Evolutionary conservation across 148 eudicot genomes (phyloP).

Genomic region (Camellia lanceoleosa): DNA sequence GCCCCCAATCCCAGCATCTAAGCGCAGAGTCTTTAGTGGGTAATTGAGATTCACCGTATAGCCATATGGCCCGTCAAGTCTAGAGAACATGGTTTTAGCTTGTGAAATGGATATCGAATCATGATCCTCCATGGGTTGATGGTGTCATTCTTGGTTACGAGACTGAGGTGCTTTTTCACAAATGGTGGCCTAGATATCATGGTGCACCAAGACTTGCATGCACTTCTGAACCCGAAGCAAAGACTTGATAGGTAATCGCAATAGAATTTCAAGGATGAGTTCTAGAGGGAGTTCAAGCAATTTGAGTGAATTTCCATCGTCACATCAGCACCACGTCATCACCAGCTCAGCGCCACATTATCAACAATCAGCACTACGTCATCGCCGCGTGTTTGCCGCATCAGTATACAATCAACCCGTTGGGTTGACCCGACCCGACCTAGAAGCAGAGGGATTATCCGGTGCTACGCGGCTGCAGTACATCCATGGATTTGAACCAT

Average conservation of each 20-base stretch:
- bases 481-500: no score
- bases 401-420: no score
- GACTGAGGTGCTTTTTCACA: conserved; percentile 10
- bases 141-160: neutral
- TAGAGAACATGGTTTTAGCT: neutral
- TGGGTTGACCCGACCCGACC: no score
- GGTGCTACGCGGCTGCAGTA: no score
- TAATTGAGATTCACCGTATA: neutral
- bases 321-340: no score
- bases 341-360: no score
- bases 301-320: neutral
- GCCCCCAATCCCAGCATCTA: no score
- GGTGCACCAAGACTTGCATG: neutral
- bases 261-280: neutral
- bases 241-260: conserved; percentile 5
- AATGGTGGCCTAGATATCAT: neutral
- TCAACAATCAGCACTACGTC: no score
- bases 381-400: no score
- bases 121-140: neutral
- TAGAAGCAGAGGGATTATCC: no score
- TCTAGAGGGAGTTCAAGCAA: neutral
- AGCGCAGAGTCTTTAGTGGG: no score
- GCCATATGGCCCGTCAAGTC: neutral
- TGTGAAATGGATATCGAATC: neutral
- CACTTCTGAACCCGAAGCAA: neutral